Evolutionary conservation across 495 filamentous ascomycete genomes (phyloP), one percentile per base, ranked within the genome.

Genomic region (Podospora anserina): DNA sequence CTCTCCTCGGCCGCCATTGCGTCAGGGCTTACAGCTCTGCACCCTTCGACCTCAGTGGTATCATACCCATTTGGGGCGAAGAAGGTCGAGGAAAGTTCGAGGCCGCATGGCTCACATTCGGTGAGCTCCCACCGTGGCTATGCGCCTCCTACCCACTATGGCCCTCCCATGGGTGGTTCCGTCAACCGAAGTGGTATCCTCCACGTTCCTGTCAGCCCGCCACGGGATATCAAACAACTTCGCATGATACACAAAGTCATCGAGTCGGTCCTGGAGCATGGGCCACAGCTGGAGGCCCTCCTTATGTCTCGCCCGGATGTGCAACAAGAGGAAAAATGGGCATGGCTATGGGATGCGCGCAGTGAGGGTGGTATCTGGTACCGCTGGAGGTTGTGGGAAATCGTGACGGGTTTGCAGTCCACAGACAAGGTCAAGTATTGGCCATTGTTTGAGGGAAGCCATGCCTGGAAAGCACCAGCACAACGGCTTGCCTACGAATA

Each of bases 281-380:
- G 94, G 0, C 90, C 91, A 0, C 92, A 96, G 76, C 96, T 97
- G 66, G 95, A 99, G 74, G 94, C 94, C 4, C 83, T 96, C 1
- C 86, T 99, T 3, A 97, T 98, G 95, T 90, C 86, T 49, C 83
- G 89, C 19, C 88, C 88, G 0, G 87, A 90, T 53, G 90, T 97
- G 2, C 91, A 94, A 70, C 82, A 79, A 27, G 91, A 97, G 53
- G 90, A 94, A 71, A 93, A 89, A 74, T 99, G 93, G 89, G 91
- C 92, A 0, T 99, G 92, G 91, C 78, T 99, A 3, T 99, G 91
- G 90, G 91, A 99, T 78, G 83, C 94, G 30, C 84, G 92, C 61
- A 92, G 91, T 71, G 78, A 88, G 63, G 90, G 88, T 6, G 92
- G 91, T 6, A 85, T 94, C 4, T 97, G 91, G 81, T 97, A 97